Evolutionary conservation across 352 stramenopile species (phyloP), one percentile per base, ranked within the genome.

Genomic region (Globisporangium barbulae): DNA sequence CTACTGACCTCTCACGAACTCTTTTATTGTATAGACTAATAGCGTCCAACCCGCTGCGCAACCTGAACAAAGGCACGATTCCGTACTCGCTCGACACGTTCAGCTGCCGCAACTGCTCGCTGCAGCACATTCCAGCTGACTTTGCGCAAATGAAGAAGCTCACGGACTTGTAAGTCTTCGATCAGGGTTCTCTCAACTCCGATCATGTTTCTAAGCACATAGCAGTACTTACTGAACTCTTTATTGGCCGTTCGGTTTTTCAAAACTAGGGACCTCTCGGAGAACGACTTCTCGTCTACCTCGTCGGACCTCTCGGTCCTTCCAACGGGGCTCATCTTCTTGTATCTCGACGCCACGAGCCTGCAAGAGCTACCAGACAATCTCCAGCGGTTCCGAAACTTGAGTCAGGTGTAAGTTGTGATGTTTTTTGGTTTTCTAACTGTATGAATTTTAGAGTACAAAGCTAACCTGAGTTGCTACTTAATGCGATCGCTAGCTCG

Each of bases 321-420:
- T 3, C 56, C 56, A 6, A 19, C 9, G 3, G n/a, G 9, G 1
- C 41, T 62, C 8, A 2, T 28, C 13, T 21, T 41, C 9, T 25
- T 62, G 56, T 39, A 37, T 25, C 44, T 62, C 6, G 56, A 62
- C 17, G 53, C 56, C 21, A 15, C 28, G 4, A 41, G 30, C 1
- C 44, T 62, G 56, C 39, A 37, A 25, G 56, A 62, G 39, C 37
- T 62, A 8, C 56, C 56, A 52, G 42, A 17, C 8, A 62, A 37
- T 41, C 35, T 62, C 30, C 25, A 25, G 12, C 25, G 35, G 22
- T 41, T 59, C 5, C 13, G 3, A 21, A 53, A 13, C 3, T 9
- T 62, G 30, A 31, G 7, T 2, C 2, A 6, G 3, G 8, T 62
- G 56, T 62, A 9, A 50, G 56, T 62, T 17, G 5, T 7, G 8